A percentile compares a stretch with the other conserved stretches of the same genome.
Evolutionary conservation across 495 filamentous ascomycete species (phyloP).

Genomic region (Aspergillus olivimuriae): DNA sequence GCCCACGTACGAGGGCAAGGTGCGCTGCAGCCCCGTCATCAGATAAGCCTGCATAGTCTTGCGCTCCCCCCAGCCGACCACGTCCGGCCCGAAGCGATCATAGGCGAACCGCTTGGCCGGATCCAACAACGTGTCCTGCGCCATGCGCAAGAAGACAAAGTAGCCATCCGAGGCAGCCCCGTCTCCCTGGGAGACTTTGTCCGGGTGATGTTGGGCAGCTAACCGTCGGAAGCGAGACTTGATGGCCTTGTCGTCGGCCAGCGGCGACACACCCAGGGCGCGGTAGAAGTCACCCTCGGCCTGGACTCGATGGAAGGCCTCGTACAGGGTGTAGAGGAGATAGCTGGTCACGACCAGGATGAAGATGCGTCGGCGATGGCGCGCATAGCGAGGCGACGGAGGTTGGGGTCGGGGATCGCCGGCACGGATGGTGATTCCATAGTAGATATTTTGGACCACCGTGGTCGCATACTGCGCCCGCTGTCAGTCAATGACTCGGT

Average conservation of each 20-base stretch:
- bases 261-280: conserved; percentile 58
- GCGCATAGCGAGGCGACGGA: conserved; percentile 57
- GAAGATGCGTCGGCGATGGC: conserved; percentile 75
- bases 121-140: conserved; percentile 76
- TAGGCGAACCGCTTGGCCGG: conserved; percentile 83
- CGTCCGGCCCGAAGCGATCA: conserved; percentile 79
- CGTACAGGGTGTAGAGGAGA: conserved; percentile 89
- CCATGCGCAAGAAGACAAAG: conserved; percentile 76
- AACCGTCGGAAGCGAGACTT: conserved; percentile 82
- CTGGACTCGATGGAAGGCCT: conserved; percentile 76
- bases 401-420: conserved; percentile 77
- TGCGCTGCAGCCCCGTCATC: conserved; percentile 51
- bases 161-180: conserved; percentile 42
- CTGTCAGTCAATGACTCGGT: neutral
- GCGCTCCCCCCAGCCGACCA: conserved; percentile 62
- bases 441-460: conserved; percentile 75
- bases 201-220: conserved; percentile 80
- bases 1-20: conserved; percentile 58
- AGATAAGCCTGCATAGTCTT: conserved; percentile 69
- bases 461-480: conserved; percentile 62
- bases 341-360: conserved; percentile 75
- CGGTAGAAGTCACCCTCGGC: conserved; percentile 69
- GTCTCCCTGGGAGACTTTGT: conserved; percentile 55
- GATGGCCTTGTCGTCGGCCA: conserved; percentile 66
- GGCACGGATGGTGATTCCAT: conserved; percentile 83